Conservation (phyloP, 176 grass and related monocot species). For the Oryza rufipogon region DNA sequence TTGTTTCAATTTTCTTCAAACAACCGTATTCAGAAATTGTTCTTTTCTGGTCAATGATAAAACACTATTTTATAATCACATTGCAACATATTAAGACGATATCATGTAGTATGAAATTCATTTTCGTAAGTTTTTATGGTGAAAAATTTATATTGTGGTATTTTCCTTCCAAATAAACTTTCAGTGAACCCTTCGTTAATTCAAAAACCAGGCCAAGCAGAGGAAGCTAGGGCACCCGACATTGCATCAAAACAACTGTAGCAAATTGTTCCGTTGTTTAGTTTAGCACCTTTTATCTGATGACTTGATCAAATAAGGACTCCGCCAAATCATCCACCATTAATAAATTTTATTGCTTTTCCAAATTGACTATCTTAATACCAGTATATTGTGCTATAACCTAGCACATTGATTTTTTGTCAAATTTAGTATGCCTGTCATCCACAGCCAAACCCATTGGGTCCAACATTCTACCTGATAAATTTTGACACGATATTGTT, state of each 20-base stretch:
- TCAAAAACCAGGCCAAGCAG: not conserved
- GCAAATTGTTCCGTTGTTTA: not conserved
- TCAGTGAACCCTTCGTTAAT: not conserved
- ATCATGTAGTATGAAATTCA: not conserved
- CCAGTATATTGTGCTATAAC: too few species aligned
- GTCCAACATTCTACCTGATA: too few species aligned
- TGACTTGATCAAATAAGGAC: not conserved
- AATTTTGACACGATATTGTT: too few species aligned
- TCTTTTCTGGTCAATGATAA: not conserved
- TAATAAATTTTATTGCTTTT: not conserved
- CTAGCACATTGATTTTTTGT: not conserved
- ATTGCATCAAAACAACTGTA: not conserved
- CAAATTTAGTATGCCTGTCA: too few species aligned
- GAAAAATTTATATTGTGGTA: not conserved
- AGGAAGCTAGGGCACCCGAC: too few species aligned
- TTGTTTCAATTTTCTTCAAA: not conserved
- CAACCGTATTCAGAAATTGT: not conserved
- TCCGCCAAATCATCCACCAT: not conserved
- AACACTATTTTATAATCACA: not conserved
- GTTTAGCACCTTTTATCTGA: not conserved
- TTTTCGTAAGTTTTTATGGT: not conserved
- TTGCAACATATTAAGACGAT: not conserved
- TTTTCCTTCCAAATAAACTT: not conserved
- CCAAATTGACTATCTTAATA: not conserved
- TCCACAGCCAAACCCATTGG: too few species aligned